Percentiles rank a stretch among this genome's conserved stretches.
Evolutionary conservation across 352 stramenopile genomes (phyloP).

Genomic region (Plasmopara halstedii): DNA sequence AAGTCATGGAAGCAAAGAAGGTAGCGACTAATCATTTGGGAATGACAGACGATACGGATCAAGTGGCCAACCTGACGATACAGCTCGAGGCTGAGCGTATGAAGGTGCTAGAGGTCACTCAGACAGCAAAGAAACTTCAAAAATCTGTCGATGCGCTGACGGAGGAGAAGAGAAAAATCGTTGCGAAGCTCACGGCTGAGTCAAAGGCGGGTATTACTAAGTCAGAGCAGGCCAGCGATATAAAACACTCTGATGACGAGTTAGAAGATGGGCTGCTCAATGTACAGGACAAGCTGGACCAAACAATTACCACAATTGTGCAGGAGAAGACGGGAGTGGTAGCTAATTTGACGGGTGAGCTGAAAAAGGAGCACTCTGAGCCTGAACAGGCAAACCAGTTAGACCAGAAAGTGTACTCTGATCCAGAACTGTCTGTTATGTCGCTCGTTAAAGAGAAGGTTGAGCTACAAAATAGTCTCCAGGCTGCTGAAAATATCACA

Average conservation of each 20-base stretch:
- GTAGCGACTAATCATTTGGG: slow-evolving; percentile 2
- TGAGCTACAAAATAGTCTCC: slow-evolving; percentile 5
- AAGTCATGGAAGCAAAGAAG: slow-evolving; percentile 9
- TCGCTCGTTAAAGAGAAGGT: slow-evolving; percentile 15
- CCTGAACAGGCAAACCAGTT: slow-evolving; percentile 9
- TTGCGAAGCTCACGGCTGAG: slow-evolving; percentile 16
- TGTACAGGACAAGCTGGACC: slow-evolving; percentile 20
- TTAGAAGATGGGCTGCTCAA: slow-evolving; percentile 16
- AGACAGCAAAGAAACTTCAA: slow-evolving; percentile 12
- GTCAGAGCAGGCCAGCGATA: slow-evolving; percentile 7
- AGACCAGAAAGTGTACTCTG: slow-evolving; percentile 7
- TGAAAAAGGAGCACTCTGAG: slow-evolving; percentile 18
- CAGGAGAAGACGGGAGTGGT: slow-evolving; percentile 19
- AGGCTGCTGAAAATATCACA: slow-evolving; percentile 1
- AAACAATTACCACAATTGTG: slow-evolving; percentile 9
- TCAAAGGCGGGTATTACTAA: slow-evolving; percentile 16
- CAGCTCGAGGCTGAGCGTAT: slow-evolving; percentile 16
- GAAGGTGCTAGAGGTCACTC: slow-evolving; percentile 10
- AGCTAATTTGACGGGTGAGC: slow-evolving; percentile 23
- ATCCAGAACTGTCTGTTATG: slow-evolving; percentile 16
- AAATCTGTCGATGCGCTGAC: slow-evolving; percentile 11
- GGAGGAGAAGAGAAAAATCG: slow-evolving; percentile 18
- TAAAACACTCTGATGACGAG: slow-evolving; percentile 13
- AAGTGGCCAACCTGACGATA: slow-evolving; percentile 6
- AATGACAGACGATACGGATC: slow-evolving; percentile 9